These are phyloP conservation scores for Colletotrichum lindemuthianum DNA, from an alignment of 2,329 filamentous ascomycete species.

Conservation along the genomic window DNA sequence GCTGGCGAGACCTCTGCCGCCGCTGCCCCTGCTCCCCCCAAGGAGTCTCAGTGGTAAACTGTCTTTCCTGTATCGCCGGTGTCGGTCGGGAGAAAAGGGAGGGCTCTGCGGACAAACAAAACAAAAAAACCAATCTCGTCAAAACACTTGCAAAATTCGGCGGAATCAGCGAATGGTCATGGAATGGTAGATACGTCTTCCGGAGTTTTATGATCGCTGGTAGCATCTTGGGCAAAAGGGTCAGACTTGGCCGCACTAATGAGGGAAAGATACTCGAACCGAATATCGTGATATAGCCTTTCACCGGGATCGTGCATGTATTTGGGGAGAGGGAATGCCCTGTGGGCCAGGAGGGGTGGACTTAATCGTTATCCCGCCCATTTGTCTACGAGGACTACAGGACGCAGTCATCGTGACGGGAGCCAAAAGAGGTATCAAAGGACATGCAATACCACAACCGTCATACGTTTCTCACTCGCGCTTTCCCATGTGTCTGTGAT, in stretches of 20 bases:
- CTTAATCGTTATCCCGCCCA: conserved; percentile 85
- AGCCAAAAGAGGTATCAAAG: conserved; percentile 12
- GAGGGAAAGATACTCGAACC: conserved; percentile 97
- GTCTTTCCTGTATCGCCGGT: conserved; percentile 21
- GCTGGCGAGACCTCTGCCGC: conserved; percentile 67
- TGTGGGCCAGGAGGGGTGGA: conserved; percentile 88
- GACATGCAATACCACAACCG: conserved; percentile 28
- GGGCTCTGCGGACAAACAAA: conserved; percentile 22
- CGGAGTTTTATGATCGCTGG: conserved; percentile 34
- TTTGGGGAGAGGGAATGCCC: conserved; percentile 90
- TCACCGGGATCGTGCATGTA: conserved; percentile 36
- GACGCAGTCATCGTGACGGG: conserved; percentile 17
- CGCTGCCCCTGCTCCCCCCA: conserved; percentile 59
- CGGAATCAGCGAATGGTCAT: conserved; percentile 39
- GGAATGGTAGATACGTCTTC: conserved; percentile 42
- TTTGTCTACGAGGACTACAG: conserved; percentile 14
- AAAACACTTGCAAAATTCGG: conserved; percentile 28
- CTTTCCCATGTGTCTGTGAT: neutral
- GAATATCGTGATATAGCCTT: conserved; percentile 31
- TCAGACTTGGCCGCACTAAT: conserved; percentile 82
- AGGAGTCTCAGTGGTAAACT: conserved; percentile 65
- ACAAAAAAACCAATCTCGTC: conserved; percentile 26
- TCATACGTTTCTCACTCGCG: conserved; percentile 20
- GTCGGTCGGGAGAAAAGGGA: conserved; percentile 25
- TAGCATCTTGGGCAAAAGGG: conserved; percentile 44